A percentile compares a stretch with the other conserved stretches of the same genome.
These are phyloP conservation scores for Ormosia semicastrata DNA, from an alignment of 306 rosid genomes.

Conservation along the genomic window DNA sequence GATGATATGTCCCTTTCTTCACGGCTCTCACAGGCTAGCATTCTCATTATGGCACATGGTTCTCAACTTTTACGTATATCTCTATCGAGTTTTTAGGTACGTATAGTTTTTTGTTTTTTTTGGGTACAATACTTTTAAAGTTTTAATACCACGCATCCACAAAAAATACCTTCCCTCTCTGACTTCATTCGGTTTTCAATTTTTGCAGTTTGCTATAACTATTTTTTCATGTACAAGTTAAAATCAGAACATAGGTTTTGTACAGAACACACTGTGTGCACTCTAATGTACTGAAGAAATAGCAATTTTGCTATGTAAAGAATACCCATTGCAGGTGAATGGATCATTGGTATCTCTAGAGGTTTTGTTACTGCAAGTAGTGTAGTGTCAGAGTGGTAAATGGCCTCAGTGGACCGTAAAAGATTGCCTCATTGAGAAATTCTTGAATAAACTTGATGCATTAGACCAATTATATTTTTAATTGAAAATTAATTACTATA, in stretches of 20 bases:
- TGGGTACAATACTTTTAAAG: too few species aligned
- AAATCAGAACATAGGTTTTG: neutral
- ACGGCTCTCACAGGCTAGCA: slow-evolving; percentile 5
- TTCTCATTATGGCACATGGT: neutral
- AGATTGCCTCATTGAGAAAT: too few species aligned
- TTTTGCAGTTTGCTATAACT: neutral
- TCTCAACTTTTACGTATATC: neutral
- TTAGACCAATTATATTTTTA: too few species aligned
- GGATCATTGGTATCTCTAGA: neutral
- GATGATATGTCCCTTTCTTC: neutral
- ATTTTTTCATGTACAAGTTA: neutral
- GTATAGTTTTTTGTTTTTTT: neutral
- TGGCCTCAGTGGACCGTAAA: too few species aligned
- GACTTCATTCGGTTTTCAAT: neutral
- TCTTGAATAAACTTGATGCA: too few species aligned
- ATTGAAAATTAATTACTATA: too few species aligned
- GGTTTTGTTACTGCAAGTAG: too few species aligned
- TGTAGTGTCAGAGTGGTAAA: too few species aligned
- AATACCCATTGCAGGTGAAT: neutral
- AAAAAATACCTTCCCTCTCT: neutral
- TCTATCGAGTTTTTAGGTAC: neutral
- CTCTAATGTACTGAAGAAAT: neutral
- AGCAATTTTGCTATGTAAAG: neutral
- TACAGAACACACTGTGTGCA: neutral
- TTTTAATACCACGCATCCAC: neutral